phyloP scores from a whole-genome alignment of 2,329 filamentous ascomycete species.

The Talaromyces marneffei region DNA sequence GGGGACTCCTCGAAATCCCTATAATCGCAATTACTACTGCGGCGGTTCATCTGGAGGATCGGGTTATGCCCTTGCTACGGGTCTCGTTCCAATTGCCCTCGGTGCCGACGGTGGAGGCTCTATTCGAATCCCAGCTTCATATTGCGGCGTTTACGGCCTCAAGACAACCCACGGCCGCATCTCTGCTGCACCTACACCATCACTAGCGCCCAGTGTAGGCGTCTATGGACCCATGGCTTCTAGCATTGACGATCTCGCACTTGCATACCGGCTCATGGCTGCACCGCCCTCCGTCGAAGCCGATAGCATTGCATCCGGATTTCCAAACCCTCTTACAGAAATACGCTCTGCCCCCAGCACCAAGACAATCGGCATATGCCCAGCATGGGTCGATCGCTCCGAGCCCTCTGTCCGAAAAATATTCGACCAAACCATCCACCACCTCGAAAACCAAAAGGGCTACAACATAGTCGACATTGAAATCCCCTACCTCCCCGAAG shows the following conservation, averaged over 20 bases:
- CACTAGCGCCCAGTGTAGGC: conserved; percentile 56
- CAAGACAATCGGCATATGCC: conserved; percentile 66
- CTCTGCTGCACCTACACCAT: conserved; percentile 52
- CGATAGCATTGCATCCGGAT: conserved; percentile 56
- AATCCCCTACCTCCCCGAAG: conserved; percentile 58
- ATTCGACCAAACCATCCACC: conserved; percentile 58
- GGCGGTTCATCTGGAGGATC: conserved; percentile 76
- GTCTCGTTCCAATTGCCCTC: conserved; percentile 65
- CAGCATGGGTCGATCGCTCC: conserved; percentile 63
- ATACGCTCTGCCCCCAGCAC: conserved; percentile 33
- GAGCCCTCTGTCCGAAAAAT: conserved; percentile 57
- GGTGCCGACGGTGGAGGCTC: conserved; percentile 73
- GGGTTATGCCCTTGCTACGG: conserved; percentile 63
- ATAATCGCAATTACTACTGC: conserved; percentile 70
- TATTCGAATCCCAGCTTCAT: conserved; percentile 65
- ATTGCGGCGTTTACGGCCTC: conserved; percentile 75
- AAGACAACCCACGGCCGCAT: conserved; percentile 72
- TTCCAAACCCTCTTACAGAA: conserved; percentile 50
- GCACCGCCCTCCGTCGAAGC: conserved; percentile 56
- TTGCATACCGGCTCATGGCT: conserved; percentile 76
- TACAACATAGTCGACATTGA: conserved; percentile 45
- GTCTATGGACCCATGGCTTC: conserved; percentile 71
- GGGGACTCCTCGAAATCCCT: conserved; percentile 72
- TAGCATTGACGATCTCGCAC: conserved; percentile 69
- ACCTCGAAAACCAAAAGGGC: conserved; percentile 37